Base-by-base conservation (phyloP, 371 early-diverging fungal species). In the Umbelopsis sp. region DNA sequence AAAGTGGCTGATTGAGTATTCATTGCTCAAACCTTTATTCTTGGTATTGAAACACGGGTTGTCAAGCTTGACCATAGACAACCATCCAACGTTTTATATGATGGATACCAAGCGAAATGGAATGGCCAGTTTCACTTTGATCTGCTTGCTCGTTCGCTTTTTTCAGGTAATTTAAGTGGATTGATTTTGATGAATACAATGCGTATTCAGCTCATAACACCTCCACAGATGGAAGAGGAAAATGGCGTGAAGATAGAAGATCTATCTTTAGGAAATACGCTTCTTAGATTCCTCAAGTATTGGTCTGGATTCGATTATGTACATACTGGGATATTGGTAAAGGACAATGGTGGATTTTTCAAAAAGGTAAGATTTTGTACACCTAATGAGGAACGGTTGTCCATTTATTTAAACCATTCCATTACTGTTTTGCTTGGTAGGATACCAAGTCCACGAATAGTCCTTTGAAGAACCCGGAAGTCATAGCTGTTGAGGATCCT, bases 21-120 rank as follows among this genome's bases (percentile, higher is more conserved):
- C 57, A 1, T 11, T 35, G 35, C 57, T 57, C 35, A 57, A 57
- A 12, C 18, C 57, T 10, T 35, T 57, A 16, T 57, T 35, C 18
- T 35, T 57, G n/a, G 32, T 35, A 10, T 35, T 57, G 4, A 57
- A 57, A n/a, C 57, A 57, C n/a, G 57, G 57, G 11, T 32, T 57
- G 3, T 57, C 57, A 29, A 57, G 57, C n/a, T 29, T 57, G 57
- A 12, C 8, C 0, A 18, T 57, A 6, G 57, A 57, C 35, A 35
- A n/a, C 7, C 18, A 57, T n/a, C 35, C 35, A 29, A 35, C 18
- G 3, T 57, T 57, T 57, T 35, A 35, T 35, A 57, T 57, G 35
- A 57, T 57, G 57, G 57, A 57, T 18, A 57, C 29, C 18, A 57
- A 57, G 35, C 29, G 57, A 35, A 29, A 57, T 16, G 57, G 57